phyloP scores from a whole-genome alignment of 2,329 filamentous ascomycete genomes.

The Alternaria solani region DNA sequence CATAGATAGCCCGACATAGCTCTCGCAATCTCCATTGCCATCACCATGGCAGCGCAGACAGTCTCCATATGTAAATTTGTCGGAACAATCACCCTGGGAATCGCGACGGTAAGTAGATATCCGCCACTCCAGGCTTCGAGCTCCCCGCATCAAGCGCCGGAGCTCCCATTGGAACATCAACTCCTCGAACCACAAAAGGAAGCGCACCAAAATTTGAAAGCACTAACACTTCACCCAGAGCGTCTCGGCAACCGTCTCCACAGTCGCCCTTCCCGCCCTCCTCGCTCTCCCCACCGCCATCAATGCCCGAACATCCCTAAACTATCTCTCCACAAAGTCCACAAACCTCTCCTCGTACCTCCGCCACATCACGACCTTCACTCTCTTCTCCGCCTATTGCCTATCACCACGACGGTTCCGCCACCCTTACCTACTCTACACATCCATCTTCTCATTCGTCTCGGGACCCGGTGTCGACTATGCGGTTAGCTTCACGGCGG shows the following conservation, averaged over 20 bases:
- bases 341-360: constrained; percentile 66
- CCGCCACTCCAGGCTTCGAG: constrained; percentile 24
- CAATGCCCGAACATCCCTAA: constrained; percentile 67
- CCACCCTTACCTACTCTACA: constrained; percentile 93
- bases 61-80: constrained; percentile 89
- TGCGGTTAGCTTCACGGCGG: constrained; percentile 37
- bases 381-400: constrained; percentile 79
- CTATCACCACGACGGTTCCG: constrained; percentile 77
- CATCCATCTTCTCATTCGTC: constrained; percentile 69
- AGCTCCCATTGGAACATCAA: background rate
- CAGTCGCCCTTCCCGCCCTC: constrained; percentile 79
- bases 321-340: constrained; percentile 68
- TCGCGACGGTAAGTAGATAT: constrained; percentile 76
- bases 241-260: constrained; percentile 83
- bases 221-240: constrained; percentile 65
- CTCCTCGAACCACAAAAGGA: background rate
- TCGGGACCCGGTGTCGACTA: constrained; percentile 54
- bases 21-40: background rate
- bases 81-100: constrained; percentile 85
- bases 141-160: constrained; percentile 14
- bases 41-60: constrained; percentile 68
- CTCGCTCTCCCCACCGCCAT: constrained; percentile 80
- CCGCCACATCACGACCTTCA: constrained; percentile 71
- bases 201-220: background rate
- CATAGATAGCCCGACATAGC: background rate